Conservation (phyloP, 306 rosid species). For the Chamaecrista fasciculata region DNA sequence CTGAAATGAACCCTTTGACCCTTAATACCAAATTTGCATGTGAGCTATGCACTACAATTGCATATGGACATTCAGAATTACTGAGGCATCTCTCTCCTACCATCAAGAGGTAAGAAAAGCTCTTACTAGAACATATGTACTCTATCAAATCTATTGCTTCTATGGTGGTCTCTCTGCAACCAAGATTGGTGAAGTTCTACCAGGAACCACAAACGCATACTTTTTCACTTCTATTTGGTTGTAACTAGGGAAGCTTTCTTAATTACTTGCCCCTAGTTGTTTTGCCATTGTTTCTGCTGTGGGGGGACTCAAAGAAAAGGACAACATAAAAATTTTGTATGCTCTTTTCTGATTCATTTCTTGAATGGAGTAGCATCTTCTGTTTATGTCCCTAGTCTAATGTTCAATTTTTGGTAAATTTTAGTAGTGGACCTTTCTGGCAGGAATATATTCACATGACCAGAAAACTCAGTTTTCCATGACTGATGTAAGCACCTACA, state of each 20-base stretch:
- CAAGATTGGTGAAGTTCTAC: background rate
- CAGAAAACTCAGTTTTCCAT: background rate
- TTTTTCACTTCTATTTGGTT: background rate
- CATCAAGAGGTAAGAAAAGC: background rate
- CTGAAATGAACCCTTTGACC: constrained; percentile 18
- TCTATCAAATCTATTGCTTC: constrained; percentile 2
- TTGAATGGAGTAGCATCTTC: background rate
- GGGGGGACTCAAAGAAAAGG: constrained; percentile 3
- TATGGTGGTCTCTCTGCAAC: background rate
- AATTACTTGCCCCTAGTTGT: background rate
- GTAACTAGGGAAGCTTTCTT: background rate
- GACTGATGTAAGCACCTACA: background rate
- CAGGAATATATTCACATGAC: background rate
- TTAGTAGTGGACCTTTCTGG: background rate
- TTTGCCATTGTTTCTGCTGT: background rate
- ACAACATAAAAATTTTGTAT: constrained; percentile 11
- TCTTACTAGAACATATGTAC: background rate
- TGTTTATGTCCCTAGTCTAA: background rate
- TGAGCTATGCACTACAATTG: background rate
- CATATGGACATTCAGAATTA: constrained; percentile 12
- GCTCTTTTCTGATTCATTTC: constrained; percentile 9
- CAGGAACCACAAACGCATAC: constrained; percentile 7
- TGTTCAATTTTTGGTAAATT: background rate
- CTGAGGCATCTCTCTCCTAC: background rate
- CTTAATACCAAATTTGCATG: background rate